Conservation (phyloP, 1,139 yeast genomes). For the Meyerozyma smithsonii region DNA sequence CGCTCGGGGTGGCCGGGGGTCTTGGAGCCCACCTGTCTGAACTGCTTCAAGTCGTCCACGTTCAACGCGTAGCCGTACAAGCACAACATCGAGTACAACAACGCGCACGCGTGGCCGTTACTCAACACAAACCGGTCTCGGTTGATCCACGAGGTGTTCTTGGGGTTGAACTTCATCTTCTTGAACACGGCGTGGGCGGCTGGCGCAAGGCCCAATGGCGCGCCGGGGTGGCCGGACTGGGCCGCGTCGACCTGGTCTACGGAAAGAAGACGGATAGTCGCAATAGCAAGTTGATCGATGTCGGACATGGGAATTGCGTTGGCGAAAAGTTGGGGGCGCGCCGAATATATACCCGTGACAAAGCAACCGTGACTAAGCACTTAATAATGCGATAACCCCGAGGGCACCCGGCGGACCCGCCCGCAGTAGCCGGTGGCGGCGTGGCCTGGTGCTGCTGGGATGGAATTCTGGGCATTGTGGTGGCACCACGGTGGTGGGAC, state of each 20-base stretch:
- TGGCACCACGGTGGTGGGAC: too few relatives aligned
- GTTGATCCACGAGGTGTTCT: constrained; percentile 88
- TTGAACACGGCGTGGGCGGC: constrained; percentile 68
- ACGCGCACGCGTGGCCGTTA: constrained; percentile 96
- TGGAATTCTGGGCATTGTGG: background rate
- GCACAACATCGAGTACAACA: constrained; percentile 81
- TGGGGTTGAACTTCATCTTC: constrained; percentile 83
- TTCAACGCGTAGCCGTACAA: constrained; percentile 79
- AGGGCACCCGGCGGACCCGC: background rate
- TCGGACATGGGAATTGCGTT: constrained; percentile 20
- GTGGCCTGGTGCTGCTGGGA: background rate
- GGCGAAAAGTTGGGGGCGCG: constrained; percentile 2
- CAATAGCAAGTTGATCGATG: constrained; percentile 72
- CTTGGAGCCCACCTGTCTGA: constrained; percentile 87
- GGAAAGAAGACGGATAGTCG: constrained; percentile 87
- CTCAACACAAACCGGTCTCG: constrained; percentile 94
- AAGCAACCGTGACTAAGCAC: background rate
- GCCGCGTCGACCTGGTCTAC: constrained; percentile 87
- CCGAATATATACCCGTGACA: background rate
- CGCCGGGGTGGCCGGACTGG: constrained; percentile 99
- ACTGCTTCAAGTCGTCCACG: constrained; percentile 82
- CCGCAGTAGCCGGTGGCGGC: background rate
- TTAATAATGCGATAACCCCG: background rate
- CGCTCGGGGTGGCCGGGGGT: constrained; percentile 98
- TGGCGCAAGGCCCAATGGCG: constrained; percentile 96